Percentiles rank a stretch among this genome's conserved stretches.
Conservation (phyloP, 148 eudicot species). For the Rhododendron ovatum region DNA sequence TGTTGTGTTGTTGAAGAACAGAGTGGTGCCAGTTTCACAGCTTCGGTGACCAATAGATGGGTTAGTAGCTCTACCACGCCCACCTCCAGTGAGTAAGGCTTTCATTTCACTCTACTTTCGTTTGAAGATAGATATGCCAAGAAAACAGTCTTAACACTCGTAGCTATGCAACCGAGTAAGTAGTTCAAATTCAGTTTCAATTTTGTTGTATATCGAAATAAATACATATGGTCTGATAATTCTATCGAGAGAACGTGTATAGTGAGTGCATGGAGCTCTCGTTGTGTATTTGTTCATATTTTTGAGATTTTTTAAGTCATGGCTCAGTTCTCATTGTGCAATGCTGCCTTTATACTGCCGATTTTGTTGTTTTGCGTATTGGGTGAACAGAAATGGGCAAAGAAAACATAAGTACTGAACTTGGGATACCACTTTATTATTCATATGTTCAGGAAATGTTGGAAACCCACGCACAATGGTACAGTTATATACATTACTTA, state of each 20-base stretch:
- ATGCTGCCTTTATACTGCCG: neutral
- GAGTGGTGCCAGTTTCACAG: neutral
- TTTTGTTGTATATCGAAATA: neutral
- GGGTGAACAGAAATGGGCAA: neutral
- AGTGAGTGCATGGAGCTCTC: neutral
- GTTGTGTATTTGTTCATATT: neutral
- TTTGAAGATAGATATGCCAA: neutral
- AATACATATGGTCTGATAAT: neutral
- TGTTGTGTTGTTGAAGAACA: slow-evolving; percentile 31
- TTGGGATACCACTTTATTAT: neutral
- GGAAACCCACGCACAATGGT: too few species aligned
- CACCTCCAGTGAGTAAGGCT: neutral
- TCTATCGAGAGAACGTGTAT: neutral
- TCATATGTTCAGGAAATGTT: neutral
- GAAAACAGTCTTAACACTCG: neutral
- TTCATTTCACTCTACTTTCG: neutral
- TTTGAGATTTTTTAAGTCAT: neutral
- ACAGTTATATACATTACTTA: too few species aligned
- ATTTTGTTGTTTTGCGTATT: neutral
- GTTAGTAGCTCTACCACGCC: neutral
- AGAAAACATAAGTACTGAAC: neutral
- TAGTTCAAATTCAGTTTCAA: neutral
- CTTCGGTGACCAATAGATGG: neutral
- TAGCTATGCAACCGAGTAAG: neutral
- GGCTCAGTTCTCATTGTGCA: neutral